Percentiles rank a stretch among this genome's conserved stretches.
phyloP scores from a whole-genome alignment of 805 yeast species.

The Schwanniomyces occidentalis region DNA sequence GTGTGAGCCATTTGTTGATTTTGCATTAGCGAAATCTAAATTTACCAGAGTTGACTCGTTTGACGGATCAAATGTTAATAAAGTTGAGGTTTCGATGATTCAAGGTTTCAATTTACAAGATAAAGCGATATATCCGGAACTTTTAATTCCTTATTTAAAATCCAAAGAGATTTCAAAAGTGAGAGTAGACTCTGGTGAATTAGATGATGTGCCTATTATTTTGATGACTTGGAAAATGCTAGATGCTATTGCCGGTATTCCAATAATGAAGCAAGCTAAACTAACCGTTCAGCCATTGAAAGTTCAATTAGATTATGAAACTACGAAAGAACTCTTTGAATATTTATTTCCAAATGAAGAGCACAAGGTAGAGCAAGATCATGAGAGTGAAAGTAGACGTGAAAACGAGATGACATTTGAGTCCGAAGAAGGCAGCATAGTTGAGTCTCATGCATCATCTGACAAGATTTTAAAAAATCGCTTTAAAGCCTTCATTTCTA shows the following conservation, averaged over 20 bases:
- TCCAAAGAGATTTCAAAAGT: background rate
- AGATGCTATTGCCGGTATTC: constrained; percentile 86
- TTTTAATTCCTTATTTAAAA: constrained; percentile 53
- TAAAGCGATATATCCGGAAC: constrained; percentile 64
- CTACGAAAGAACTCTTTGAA: constrained; percentile 60
- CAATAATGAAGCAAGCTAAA: constrained; percentile 67
- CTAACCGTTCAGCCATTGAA: constrained; percentile 65
- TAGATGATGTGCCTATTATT: constrained; percentile 25
- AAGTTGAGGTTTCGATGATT: constrained; percentile 57
- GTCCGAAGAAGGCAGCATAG: background rate
- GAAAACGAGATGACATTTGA: constrained; percentile 6
- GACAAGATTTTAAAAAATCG: constrained; percentile 7
- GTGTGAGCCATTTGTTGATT: constrained; percentile 65
- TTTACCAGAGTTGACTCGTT: constrained; percentile 63
- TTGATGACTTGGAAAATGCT: constrained; percentile 69
- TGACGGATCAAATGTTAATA: constrained; percentile 67
- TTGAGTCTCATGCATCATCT: background rate
- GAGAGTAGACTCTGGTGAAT: constrained; percentile 2
- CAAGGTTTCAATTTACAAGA: constrained; percentile 68
- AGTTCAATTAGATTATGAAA: constrained; percentile 68
- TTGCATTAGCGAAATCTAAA: constrained; percentile 60
- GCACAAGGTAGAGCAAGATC: constrained; percentile 11
- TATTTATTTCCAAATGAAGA: constrained; percentile 69
- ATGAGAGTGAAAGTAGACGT: constrained; percentile 8
- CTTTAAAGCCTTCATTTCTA: constrained; percentile 10